Conservation (phyloP, 129 eudicot genomes). For the Chrysanthemum seticuspe region DNA sequence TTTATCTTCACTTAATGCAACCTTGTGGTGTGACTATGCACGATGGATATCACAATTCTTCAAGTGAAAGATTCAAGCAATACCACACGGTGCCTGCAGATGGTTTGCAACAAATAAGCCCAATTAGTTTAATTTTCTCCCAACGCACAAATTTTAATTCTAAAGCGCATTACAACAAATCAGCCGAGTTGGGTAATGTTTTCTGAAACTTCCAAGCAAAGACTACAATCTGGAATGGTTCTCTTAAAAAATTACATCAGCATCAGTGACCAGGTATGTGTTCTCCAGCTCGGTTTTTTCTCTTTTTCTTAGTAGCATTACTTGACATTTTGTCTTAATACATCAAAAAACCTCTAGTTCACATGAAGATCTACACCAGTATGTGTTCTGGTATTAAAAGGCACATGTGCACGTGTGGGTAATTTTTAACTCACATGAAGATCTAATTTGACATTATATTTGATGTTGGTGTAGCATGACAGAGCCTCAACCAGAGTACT, state of each 20-base stretch:
- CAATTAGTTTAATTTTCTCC: slow-evolving; percentile 39
- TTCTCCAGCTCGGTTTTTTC: background rate
- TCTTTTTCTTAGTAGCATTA: too few species aligned
- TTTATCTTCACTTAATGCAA: background rate
- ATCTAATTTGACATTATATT: slow-evolving; percentile 11
- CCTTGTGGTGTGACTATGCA: background rate
- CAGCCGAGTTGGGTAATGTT: slow-evolving; percentile 4
- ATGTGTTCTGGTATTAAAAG: too few species aligned
- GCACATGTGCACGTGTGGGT: background rate
- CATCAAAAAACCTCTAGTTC: too few species aligned
- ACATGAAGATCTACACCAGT: too few species aligned
- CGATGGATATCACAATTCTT: background rate
- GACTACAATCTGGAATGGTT: slow-evolving; percentile 60
- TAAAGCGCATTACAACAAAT: background rate
- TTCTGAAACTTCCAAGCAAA: slow-evolving; percentile 20
- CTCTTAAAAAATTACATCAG: slow-evolving; percentile 41
- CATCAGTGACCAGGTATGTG: slow-evolving; percentile 46
- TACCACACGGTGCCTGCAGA: background rate
- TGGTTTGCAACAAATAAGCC: slow-evolving; percentile 9
- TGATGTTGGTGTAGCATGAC: slow-evolving; percentile 57
- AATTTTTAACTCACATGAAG: background rate
- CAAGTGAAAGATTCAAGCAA: background rate
- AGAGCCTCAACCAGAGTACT: slow-evolving; percentile 85
- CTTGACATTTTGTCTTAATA: too few species aligned
- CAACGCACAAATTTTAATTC: background rate